A percentile compares a stretch with the other conserved stretches of the same genome.
Conservation (phyloP, 2,329 filamentous ascomycete genomes). For the Ophiosphaerella narmari region DNA sequence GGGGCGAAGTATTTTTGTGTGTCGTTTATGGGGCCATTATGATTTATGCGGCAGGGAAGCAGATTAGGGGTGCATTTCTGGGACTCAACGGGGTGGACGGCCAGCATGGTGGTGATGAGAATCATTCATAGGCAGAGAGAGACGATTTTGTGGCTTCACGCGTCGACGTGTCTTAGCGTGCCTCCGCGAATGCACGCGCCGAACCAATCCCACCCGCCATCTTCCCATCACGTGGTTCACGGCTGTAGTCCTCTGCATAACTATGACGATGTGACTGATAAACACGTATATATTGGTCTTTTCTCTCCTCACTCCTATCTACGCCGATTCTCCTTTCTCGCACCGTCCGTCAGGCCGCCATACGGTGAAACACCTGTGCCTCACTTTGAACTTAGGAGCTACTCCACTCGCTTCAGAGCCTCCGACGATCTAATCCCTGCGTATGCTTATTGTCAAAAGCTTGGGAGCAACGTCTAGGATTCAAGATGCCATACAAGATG, state of each 20-base stretch:
- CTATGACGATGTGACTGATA: no score
- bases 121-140: neutral
- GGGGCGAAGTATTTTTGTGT: conserved; percentile 74
- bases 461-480: no score
- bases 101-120: conserved; percentile 47
- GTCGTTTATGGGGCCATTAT: conserved; percentile 72
- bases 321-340: no score
- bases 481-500: no score
- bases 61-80: conserved; percentile 67
- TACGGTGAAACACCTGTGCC: no score
- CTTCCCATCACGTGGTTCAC: neutral
- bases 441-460: no score
- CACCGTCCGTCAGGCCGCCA: no score
- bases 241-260: conserved; percentile 5
- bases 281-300: no score
- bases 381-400: no score
- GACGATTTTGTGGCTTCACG: conserved; percentile 8
- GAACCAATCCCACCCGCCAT: neutral
- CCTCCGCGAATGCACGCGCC: neutral
- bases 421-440: no score
- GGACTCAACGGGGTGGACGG: conserved; percentile 43
- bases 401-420: no score
- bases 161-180: conserved; percentile 23
- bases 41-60: conserved; percentile 78
- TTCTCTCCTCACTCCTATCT: no score